Evolutionary conservation across 805 yeast genomes (phyloP).

Genomic region (Kuraishia ogatae): DNA sequence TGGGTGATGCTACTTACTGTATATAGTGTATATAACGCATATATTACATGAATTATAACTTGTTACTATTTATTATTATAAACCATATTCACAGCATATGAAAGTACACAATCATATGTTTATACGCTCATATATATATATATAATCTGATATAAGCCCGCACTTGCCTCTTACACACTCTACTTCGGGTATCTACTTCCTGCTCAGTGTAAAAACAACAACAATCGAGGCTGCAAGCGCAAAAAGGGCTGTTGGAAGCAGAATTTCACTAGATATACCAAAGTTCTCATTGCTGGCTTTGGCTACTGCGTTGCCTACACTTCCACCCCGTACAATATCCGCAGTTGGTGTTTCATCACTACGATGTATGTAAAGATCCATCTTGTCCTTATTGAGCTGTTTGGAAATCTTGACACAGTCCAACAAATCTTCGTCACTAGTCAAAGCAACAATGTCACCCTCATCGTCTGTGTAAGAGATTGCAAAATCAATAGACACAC

Average conservation of each 20-base stretch:
- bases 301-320: neutral
- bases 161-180: too few species aligned
- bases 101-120: too few species aligned
- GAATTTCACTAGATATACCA: conserved; percentile 51
- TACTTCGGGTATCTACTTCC: conserved; percentile 21
- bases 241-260: conserved; percentile 57
- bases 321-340: conserved; percentile 3
- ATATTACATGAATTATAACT: too few species aligned
- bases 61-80: neutral
- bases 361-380: conserved; percentile 67
- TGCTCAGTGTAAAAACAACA: conserved; percentile 44
- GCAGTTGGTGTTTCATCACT: conserved; percentile 34
- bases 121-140: neutral
- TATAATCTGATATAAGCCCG: neutral
- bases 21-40: conserved; percentile 1
- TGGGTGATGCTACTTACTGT: neutral
- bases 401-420: conserved; percentile 62
- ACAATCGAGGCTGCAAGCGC: conserved; percentile 51
- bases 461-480: conserved; percentile 80
- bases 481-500: conserved; percentile 32
- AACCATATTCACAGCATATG: too few species aligned
- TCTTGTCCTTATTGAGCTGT: conserved; percentile 43
- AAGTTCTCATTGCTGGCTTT: conserved; percentile 9
- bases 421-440: conserved; percentile 61
- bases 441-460: conserved; percentile 70